Evolutionary conservation across 352 stramenopile genomes (phyloP), one percentile per base, ranked within the genome.

Genomic region (Pythium volutum): DNA sequence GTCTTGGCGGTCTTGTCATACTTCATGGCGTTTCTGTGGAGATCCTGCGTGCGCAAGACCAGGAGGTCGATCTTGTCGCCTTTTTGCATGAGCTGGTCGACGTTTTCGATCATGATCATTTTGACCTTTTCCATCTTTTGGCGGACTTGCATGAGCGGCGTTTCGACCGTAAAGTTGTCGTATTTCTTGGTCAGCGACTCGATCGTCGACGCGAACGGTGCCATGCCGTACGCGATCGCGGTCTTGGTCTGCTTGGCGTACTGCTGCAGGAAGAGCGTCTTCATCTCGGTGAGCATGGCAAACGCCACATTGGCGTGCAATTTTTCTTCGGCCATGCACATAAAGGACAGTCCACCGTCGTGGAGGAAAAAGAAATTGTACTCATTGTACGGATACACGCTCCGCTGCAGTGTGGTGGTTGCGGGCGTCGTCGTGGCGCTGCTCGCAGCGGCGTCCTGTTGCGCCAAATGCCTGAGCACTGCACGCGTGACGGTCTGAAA

Each of bases 111-210:
- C 93, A 99, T 99, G 49, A 98, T 86, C 67, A 93, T 96, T 69
- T 99, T 99, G 42, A 99, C 91, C 52, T 97, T 88, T 64, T 99
- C 97, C 80, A 99, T 97, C 79, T 99, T 97, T 67, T 91, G 88
- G 43, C 97, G 93, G 25, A 98, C 87, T 54, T 91, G 81, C 1
- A 76, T 73, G 47, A 92, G 76, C 14, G 79, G 79, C n/a, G 80
- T 91, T n/a, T 93, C 79, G 3, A 91, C 50, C 59, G 82, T 87
- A 41, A 84, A 79, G 64, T 92, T 90, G 60, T 95, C 85, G 59
- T 93, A 95, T 46, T 92, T 93, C 56, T 89, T 89, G 64, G 91
- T 90, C 33, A 93, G 72, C 26, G 59, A 59, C 31, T 86, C 71
- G 11, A 95, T 74, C 23, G 76, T 79, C 31, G 77, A 23, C 11